Conservation (phyloP, 352 stramenopile species). For the Lagenidium giganteum region DNA sequence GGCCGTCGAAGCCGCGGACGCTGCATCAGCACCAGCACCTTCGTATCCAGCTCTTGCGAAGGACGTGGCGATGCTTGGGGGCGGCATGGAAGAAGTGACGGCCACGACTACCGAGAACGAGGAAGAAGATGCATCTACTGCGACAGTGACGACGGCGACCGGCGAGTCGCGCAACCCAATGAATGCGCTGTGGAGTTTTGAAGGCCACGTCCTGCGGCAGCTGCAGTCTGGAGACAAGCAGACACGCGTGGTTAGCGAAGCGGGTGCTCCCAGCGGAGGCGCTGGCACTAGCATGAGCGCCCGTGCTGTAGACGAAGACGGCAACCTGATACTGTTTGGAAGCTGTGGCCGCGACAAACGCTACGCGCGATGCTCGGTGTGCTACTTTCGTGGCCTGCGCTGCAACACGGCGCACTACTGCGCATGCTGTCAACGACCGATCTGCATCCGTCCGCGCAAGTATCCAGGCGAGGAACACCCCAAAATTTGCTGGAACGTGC, state of each 20-base stretch:
- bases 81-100: too few relatives aligned
- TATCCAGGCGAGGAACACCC: conserved; percentile 62
- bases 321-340: conserved; percentile 45
- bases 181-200: conserved; percentile 65
- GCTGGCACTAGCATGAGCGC: neutral
- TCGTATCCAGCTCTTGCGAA: too few relatives aligned
- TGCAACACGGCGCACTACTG: conserved; percentile 71
- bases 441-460: conserved; percentile 61
- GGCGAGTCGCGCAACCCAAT: conserved; percentile 21
- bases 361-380: conserved; percentile 68
- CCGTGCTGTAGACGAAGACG: conserved; percentile 33
- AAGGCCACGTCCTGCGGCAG: conserved; percentile 44
- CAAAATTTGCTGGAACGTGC: conserved; percentile 81
- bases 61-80: too few relatives aligned
- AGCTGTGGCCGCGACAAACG: conserved; percentile 66
- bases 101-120: neutral
- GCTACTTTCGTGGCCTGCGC: conserved; percentile 61
- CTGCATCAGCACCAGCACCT: too few relatives aligned
- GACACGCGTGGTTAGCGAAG: conserved; percentile 7
- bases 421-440: conserved; percentile 58
- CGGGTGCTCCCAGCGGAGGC: neutral
- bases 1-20: too few relatives aligned
- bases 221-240: conserved; percentile 36
- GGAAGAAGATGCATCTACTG: neutral
- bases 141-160: conserved; percentile 5